Evolutionary conservation across 352 stramenopile genomes (phyloP).

Genomic region (Thraustochytrium striatum): DNA sequence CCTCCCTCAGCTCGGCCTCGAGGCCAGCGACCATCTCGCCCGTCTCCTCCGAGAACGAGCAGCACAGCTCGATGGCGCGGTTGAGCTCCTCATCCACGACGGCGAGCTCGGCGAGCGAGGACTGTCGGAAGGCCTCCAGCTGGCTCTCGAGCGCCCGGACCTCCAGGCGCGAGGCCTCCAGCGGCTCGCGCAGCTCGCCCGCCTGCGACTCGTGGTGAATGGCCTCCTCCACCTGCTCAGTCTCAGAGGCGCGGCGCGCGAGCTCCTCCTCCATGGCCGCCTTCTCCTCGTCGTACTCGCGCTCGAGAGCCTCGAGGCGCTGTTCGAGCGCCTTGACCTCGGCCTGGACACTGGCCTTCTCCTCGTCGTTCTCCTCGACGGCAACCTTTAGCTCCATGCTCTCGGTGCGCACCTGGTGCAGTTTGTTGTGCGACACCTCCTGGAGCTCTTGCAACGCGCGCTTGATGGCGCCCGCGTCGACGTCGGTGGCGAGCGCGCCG

Average conservation of each 20-base stretch:
- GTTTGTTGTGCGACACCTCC: constrained; percentile 9
- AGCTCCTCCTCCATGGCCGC: constrained; percentile 15
- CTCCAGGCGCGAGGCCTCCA: constrained; percentile 18
- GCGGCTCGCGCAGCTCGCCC: background rate
- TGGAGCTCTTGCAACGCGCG: background rate
- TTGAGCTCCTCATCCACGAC: constrained; percentile 23
- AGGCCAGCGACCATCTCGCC: no score
- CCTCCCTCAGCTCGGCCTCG: no score
- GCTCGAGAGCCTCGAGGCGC: background rate
- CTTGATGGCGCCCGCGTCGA: background rate
- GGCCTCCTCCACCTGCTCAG: constrained; percentile 27
- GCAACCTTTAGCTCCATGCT: constrained; percentile 29
- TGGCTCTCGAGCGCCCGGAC: background rate
- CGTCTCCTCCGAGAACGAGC: background rate
- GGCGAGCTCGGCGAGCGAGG: background rate
- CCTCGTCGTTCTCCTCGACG: constrained; percentile 45
- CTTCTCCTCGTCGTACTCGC: constrained; percentile 19
- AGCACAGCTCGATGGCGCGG: background rate
- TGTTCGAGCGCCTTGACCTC: constrained; percentile 21
- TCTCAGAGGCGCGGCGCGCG: background rate
- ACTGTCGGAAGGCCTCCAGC: background rate
- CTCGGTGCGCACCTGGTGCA: background rate
- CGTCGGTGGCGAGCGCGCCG: background rate
- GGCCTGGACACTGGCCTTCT: background rate
- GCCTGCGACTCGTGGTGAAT: constrained; percentile 8